Evolutionary conservation across 2,329 filamentous ascomycete species (phyloP).

Genomic region (Cladosporium sp.): DNA sequence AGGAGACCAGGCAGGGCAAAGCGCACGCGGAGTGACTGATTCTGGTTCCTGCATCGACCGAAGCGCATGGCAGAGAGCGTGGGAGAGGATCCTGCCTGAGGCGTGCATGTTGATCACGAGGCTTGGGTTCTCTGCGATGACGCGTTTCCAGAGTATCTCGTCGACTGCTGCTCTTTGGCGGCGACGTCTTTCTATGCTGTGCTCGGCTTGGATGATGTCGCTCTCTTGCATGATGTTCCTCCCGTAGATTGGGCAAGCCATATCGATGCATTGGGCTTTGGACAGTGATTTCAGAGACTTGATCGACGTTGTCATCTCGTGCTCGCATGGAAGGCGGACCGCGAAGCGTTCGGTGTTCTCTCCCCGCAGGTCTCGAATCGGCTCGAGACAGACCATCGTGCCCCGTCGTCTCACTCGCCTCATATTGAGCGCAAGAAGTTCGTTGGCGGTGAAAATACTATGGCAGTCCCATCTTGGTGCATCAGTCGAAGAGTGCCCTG

Average conservation of each 20-base stretch:
- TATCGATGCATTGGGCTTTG: not conserved
- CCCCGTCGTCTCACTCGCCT: not conserved
- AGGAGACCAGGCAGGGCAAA: not conserved
- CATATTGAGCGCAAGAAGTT: slow-evolving; percentile 4
- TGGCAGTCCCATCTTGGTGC: not conserved
- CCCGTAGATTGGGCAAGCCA: not conserved
- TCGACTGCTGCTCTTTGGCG: not conserved
- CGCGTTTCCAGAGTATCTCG: not conserved
- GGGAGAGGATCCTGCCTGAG: not conserved
- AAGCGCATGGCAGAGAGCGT: not conserved
- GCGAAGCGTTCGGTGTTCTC: not conserved
- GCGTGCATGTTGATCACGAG: not conserved
- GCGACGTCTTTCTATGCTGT: not conserved
- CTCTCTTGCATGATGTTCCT: not conserved
- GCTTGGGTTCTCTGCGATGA: not conserved
- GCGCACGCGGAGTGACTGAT: not conserved
- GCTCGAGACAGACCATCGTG: not conserved
- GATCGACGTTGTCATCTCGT: not conserved
- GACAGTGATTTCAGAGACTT: not conserved
- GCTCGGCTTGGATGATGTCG: not conserved
- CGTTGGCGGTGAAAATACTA: not conserved
- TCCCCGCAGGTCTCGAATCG: not conserved
- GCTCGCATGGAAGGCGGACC: not conserved
- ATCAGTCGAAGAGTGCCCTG: not conserved
- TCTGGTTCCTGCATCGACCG: not conserved